Percentiles rank a stretch among this genome's conserved stretches.
These are phyloP conservation scores for Physocladia obscura DNA, from an alignment of 192 early-diverging fungal species.

Conservation along the genomic window DNA sequence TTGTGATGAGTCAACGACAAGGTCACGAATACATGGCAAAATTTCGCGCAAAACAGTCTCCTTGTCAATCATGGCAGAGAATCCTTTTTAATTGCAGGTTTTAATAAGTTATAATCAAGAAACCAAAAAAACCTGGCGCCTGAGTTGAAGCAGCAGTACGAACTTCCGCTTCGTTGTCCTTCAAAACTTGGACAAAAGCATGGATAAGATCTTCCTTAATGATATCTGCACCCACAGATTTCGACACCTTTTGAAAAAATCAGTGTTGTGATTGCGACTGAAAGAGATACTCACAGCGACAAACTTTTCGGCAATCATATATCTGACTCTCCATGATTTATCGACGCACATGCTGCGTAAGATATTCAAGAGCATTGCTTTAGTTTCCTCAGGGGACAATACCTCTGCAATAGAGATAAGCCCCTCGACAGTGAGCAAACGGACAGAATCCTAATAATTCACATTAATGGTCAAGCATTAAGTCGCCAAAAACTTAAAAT, in stretches of 20 bases:
- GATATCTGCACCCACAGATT: slow-evolving; percentile 75
- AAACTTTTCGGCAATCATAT: slow-evolving; percentile 99
- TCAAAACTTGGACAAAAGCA: slow-evolving; percentile 84
- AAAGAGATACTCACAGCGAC: slow-evolving; percentile 62
- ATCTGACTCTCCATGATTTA: slow-evolving; percentile 97
- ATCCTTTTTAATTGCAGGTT: slow-evolving; percentile 45
- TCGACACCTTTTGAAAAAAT: slow-evolving; percentile 65
- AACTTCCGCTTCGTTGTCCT: slow-evolving; percentile 97
- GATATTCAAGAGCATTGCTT: slow-evolving; percentile 66
- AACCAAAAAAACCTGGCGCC: slow-evolving; percentile 63
- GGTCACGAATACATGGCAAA: slow-evolving; percentile 87
- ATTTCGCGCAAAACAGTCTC: slow-evolving; percentile 78
- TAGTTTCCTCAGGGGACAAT: slow-evolving; percentile 75
- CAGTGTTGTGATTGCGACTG: background rate
- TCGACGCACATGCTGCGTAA: slow-evolving; percentile 81
- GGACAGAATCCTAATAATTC: slow-evolving; percentile 96
- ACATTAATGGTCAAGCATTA: too few species aligned
- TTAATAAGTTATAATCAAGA: background rate
- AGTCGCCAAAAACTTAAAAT: too few species aligned
- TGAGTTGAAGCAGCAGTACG: slow-evolving; percentile 92
- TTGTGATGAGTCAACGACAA: slow-evolving; percentile 94
- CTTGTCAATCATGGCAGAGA: slow-evolving; percentile 72
- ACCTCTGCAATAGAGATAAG: slow-evolving; percentile 85
- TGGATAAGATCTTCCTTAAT: slow-evolving; percentile 82
- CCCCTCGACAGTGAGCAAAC: slow-evolving; percentile 89